A percentile compares a stretch with the other conserved stretches of the same genome.
Evolutionary conservation across 140 eudicot species (phyloP).

Genomic region (Senecio squalidus): DNA sequence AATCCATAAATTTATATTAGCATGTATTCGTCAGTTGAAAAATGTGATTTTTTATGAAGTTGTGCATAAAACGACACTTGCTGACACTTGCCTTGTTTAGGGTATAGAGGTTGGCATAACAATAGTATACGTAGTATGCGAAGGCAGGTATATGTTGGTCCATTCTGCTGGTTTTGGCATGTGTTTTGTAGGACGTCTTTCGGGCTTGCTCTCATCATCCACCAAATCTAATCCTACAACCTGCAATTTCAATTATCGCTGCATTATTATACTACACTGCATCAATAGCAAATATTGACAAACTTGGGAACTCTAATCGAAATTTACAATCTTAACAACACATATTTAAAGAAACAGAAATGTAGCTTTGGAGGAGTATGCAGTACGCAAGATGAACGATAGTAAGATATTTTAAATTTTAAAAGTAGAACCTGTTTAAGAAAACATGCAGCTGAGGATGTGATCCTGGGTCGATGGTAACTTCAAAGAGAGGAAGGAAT

Average conservation of each 20-base stretch:
- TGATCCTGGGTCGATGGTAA: constrained; percentile 88
- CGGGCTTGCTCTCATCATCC: constrained; percentile 96
- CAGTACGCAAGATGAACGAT: too few relatives aligned
- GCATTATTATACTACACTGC: too few relatives aligned
- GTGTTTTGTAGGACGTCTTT: too few relatives aligned
- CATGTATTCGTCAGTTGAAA: not conserved
- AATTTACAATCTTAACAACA: not conserved
- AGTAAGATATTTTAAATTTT: too few relatives aligned
- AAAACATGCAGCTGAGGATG: constrained; percentile 95
- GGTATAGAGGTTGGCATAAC: constrained; percentile 92
- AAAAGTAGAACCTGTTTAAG: constrained; percentile 66
- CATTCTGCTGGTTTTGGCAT: constrained; percentile 93
- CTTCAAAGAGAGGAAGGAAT: constrained; percentile 94
- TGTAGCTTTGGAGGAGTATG: too few relatives aligned
- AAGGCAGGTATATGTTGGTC: constrained; percentile 95
- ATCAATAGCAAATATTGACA: too few relatives aligned
- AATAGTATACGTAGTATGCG: constrained; percentile 85
- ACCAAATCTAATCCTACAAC: constrained; percentile 93
- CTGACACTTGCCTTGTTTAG: constrained; percentile 55
- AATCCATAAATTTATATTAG: not conserved
- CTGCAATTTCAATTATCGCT: constrained; percentile 21
- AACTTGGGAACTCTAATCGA: too few relatives aligned
- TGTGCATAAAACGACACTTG: not conserved
- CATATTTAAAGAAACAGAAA: too few relatives aligned
- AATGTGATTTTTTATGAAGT: constrained; percentile 2